phyloP scores from a whole-genome alignment of 2,329 filamentous ascomycete genomes.

The Claviceps sp. region DNA sequence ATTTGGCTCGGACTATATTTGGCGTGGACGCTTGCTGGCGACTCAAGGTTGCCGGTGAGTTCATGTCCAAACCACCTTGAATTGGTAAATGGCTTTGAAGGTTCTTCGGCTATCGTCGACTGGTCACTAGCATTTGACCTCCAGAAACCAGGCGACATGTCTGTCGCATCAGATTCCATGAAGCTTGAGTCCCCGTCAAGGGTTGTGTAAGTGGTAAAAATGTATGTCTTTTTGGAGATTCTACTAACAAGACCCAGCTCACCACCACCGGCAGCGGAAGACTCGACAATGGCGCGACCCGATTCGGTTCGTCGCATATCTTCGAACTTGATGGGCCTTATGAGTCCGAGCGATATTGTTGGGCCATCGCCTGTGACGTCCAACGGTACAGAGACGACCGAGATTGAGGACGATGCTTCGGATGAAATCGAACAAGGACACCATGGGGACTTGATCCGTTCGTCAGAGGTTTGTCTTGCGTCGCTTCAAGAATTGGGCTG shows the following conservation, averaged over 20 bases:
- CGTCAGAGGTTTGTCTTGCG: conserved; percentile 18
- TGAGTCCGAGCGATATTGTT: conserved; percentile 55
- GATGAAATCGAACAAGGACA: conserved; percentile 39
- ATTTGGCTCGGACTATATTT: background rate
- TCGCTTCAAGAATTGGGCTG: background rate
- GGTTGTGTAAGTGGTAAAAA: conserved; percentile 30
- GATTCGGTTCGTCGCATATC: conserved; percentile 33
- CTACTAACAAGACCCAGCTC: conserved; percentile 15
- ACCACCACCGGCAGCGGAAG: conserved; percentile 20
- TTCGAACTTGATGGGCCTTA: conserved; percentile 39
- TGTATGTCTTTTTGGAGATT: background rate
- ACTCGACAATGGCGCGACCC: conserved; percentile 38
- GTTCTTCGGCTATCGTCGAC: conserved; percentile 50
- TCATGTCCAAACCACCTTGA: background rate
- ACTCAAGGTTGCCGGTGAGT: background rate
- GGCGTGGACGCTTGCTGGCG: background rate
- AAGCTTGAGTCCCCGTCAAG: conserved; percentile 34
- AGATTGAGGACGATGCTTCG: conserved; percentile 65
- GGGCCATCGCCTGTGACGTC: conserved; percentile 78
- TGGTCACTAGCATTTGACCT: conserved; percentile 28
- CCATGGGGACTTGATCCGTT: conserved; percentile 8
- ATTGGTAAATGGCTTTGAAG: conserved; percentile 23
- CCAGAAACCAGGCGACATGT: conserved; percentile 37
- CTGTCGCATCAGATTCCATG: conserved; percentile 39
- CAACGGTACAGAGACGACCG: conserved; percentile 68